Evolutionary conservation across 176 grass and related monocot species (phyloP), one percentile per base, ranked within the genome.

Genomic region (Ampelocalamus luodianensis): DNA sequence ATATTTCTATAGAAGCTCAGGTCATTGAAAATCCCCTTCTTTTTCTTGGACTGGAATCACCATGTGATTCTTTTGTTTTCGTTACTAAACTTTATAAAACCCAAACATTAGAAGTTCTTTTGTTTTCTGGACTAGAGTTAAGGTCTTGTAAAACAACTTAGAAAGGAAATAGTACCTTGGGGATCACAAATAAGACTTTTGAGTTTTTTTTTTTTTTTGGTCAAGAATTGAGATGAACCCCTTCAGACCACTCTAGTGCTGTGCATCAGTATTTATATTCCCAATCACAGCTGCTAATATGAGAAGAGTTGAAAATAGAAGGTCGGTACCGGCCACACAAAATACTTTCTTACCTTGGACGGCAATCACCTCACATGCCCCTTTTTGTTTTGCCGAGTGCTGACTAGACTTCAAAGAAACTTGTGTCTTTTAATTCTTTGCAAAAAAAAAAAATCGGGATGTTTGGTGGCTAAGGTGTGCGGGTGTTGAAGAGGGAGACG

Each of bases 321-420:
- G 17, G 37, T 43, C 66, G 3, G 37, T n/a, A 69, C 66, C 20
- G 38, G 10, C 40, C 66, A 81, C 45, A 56, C 32, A 10, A 26
- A 37, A 16, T 82, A 54, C 37, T 82, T 58, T 24, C 50, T 70
- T 82, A 29, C 24, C 36, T 82, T 82, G 68, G 50, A 82, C 79
- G 43, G n/a, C 65, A 82, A 70, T 8, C 79, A 71, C 79, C 34
- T 56, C 66, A 22, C n/a, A 43, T 70, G 49, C 18, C 2, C 3
- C 22, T 61, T 60, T 60, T 74, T 37, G 32, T 45, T 38, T 42
- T 27, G 23, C 2, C 6, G 37, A 44, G 39, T 62, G 55, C n/a
- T 27, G 38, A 58, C 34, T 76, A 58, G 34, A 34, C 51, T 76
- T 76, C 73, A 34, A 79, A 65, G 62, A 10, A 36, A 63, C 24